phyloP scores from a whole-genome alignment of 2,329 filamentous ascomycete species.

The Colletotrichum camelliae region DNA sequence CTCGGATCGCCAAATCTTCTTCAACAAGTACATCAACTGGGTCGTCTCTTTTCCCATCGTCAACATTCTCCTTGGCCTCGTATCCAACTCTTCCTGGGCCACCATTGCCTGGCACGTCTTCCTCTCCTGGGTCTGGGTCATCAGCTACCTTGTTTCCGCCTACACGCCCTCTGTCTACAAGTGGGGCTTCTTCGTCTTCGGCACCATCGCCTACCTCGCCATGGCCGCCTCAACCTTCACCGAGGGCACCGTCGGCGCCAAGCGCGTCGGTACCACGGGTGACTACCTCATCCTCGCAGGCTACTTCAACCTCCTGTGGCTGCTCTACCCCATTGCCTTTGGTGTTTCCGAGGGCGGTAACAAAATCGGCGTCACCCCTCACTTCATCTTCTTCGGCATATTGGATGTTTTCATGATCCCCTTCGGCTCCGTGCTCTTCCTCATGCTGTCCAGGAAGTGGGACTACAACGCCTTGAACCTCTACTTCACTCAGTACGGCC shows the following conservation, averaged over 20 bases:
- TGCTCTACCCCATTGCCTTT: constrained; percentile 60
- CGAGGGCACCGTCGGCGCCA: constrained; percentile 41
- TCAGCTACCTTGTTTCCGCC: constrained; percentile 54
- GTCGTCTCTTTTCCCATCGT: constrained; percentile 53
- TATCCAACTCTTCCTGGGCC: constrained; percentile 60
- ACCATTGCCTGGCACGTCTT: constrained; percentile 57
- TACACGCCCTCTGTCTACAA: constrained; percentile 57
- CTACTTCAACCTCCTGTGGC: constrained; percentile 57
- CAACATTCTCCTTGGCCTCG: constrained; percentile 51
- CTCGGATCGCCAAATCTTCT: constrained; percentile 57
- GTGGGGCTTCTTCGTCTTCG: constrained; percentile 63
- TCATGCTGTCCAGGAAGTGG: constrained; percentile 52
- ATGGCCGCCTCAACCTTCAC: constrained; percentile 50
- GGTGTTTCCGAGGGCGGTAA: constrained; percentile 59
- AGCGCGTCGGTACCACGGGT: constrained; percentile 44
- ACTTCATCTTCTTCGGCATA: constrained; percentile 58
- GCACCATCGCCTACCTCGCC: constrained; percentile 50
- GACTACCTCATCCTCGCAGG: constrained; percentile 52
- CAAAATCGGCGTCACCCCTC: constrained; percentile 48
- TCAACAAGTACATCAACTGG: constrained; percentile 61
- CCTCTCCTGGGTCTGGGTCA: constrained; percentile 56
- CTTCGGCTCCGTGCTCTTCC: constrained; percentile 44
- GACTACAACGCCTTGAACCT: constrained; percentile 57
- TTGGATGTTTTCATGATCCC: constrained; percentile 56
- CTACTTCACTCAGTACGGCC: constrained; percentile 60